Evolutionary conservation across 768 basidiomycete genomes (phyloP), one percentile per base, ranked within the genome.

Genomic region (Lactarius hatsudake): DNA sequence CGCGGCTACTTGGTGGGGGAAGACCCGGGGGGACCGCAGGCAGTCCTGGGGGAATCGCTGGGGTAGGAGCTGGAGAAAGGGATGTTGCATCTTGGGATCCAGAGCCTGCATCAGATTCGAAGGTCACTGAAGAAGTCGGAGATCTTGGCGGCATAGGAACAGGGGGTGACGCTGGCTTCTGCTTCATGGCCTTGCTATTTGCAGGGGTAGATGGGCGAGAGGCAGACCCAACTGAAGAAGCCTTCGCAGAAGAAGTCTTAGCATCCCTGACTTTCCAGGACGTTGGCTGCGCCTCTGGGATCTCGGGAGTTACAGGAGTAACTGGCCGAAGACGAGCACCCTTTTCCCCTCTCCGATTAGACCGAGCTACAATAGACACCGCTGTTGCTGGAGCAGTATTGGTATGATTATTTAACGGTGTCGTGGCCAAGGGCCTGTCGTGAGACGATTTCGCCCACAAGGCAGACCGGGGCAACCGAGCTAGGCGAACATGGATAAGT

Each of bases 171-270:
- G 48, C 20, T 5, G 42, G 62, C 55, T 65, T 70, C 60, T 51
- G 65, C 51, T 63, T 70, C 38, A 26, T 32, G 18, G 26, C 5
- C 51, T 53, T 67, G 23, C 48, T 61, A n/a, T 56, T 63, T 42
- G 82, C 80, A 56, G 88, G 87, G 0, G 84, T 87, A 7, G 84
- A 75, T 28, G 90, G 83, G 34, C 89, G 83, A 23, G 88, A 87
- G 0, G 83, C 78, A 18, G 83, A 82, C 6, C 78, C 75, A 63
- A 81, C 81, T 4, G 85, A 81, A 34, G 83, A 74, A 1, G 83
- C 73, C 67, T 83, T 84, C 12, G 62, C 69, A 15, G 80, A 73
- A 12, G 76, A 74, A 59, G 68, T 63, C 72, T 82, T 88, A 32
- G 80, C 78, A 55, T 86, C 86, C 36, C 77, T 75, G 15, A 20